Evolutionary conservation across 164 flowering plant species (phyloP), one percentile per base, ranked within the genome.

Genomic region (Dillenia suffruticosa): DNA sequence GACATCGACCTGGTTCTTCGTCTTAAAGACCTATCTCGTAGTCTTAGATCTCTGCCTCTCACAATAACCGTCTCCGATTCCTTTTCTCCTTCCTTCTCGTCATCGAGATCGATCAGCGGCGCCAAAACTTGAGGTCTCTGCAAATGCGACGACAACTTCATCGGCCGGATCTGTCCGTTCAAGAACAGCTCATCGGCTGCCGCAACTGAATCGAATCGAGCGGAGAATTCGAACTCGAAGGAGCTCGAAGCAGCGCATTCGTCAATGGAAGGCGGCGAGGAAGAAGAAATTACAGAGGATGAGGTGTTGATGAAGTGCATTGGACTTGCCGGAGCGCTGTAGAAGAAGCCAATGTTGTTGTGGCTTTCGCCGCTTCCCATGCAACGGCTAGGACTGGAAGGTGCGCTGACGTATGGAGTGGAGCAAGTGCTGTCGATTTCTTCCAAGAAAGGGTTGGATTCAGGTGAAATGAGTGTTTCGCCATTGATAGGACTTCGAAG

Each of bases 141-240:
- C 69, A 84, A 70, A 54, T 84, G 89, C 7, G 77, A 61, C 2
- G 83, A 74, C 19, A 85, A 81, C 79, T 79, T 85, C 87, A 85
- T 81, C 44, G 88, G 88, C 11, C 88, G 77, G 82, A 85, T 85
- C 81, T 85, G 71, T 8, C 91, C 91, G 66, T 85, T 77, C 22
- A 80, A 58, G 77, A 85, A 85, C 46, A 85, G 57, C 74, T 85
- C 91, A 58, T 83, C 88, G n/a, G 91, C 88, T 9, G 86, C 79
- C 62, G 68, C 72, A 85, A 85, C 82, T 9, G 82, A 59, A 9
- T 73, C 78, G 32, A 69, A 61, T 50, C 77, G 54, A 1, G 75
- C 70, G 1, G 77, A 76, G 72, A 82, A 83, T 50, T 81, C 90
- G 59, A 85, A 85, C 69, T 81, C 86, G 49, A 63, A 74, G 0